These are phyloP conservation scores for Naematelia encephala DNA, from an alignment of 768 basidiomycete genomes.

Conservation along the genomic window DNA sequence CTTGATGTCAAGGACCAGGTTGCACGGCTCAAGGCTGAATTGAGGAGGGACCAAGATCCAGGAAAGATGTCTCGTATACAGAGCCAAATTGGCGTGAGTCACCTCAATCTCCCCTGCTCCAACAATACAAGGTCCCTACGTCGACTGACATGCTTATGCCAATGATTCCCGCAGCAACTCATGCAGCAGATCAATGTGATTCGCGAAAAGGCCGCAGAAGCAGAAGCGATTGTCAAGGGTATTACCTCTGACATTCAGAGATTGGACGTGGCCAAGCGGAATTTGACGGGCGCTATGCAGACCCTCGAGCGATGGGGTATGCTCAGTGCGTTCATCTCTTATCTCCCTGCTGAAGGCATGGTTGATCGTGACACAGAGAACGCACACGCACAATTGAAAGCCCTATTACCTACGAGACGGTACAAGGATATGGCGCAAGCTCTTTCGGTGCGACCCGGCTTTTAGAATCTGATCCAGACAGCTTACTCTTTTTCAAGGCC, in stretches of 20 bases:
- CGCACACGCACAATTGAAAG: constrained; percentile 74
- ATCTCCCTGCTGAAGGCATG: constrained; percentile 1
- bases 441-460: constrained; percentile 60
- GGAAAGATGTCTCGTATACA: constrained; percentile 85
- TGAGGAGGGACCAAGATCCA: constrained; percentile 78
- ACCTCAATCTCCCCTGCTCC: not conserved
- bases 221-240: constrained; percentile 88
- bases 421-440: constrained; percentile 82
- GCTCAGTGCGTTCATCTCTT: constrained; percentile 66
- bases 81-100: constrained; percentile 85
- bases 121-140: not conserved
- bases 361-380: constrained; percentile 59
- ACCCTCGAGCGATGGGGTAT: constrained; percentile 85
- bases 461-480: constrained; percentile 4
- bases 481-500: constrained; percentile 59
- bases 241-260: constrained; percentile 97
- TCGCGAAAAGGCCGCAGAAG: constrained; percentile 93
- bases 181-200: constrained; percentile 94
- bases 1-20: constrained; percentile 70
- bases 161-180: constrained; percentile 62
- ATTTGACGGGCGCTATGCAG: constrained; percentile 84
- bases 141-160: constrained; percentile 7
- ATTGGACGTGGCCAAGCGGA: constrained; percentile 88
- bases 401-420: constrained; percentile 68
- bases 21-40: constrained; percentile 62